These are phyloP conservation scores for Nemania diffusa DNA, from an alignment of 2,329 filamentous ascomycete genomes.

Conservation along the genomic window DNA sequence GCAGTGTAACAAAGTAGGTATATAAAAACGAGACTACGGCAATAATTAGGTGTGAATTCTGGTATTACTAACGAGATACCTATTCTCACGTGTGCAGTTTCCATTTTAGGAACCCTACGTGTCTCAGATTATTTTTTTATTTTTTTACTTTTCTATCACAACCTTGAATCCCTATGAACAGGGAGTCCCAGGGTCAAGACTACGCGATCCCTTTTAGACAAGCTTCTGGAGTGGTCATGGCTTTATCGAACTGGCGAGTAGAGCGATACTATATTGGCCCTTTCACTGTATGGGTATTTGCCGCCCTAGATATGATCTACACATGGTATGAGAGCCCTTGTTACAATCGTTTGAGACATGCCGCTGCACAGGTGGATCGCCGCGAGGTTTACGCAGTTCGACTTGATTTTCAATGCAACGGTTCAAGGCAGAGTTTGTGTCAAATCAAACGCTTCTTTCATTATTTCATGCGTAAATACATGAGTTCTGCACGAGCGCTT, in stretches of 20 bases:
- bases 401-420: not conserved
- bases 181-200: not conserved
- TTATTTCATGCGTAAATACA: not conserved
- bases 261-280: not conserved
- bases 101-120: conserved; percentile 14
- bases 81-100: conserved; percentile 24
- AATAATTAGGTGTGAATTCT: not conserved
- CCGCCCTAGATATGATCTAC: not conserved
- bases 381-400: not conserved
- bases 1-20: not conserved
- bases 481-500: not conserved
- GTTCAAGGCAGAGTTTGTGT: not conserved
- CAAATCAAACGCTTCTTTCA: not conserved
- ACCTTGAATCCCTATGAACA: not conserved
- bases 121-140: not conserved
- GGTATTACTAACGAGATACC: not conserved
- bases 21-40: not conserved
- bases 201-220: not conserved
- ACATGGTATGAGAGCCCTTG: not conserved
- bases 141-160: not conserved
- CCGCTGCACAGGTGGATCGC: not conserved
- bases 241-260: not conserved
- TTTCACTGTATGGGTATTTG: not conserved
- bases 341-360: not conserved
- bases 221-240: not conserved